Conservation (phyloP, 2,329 filamentous ascomycete genomes). For the Periconia digitata region DNA sequence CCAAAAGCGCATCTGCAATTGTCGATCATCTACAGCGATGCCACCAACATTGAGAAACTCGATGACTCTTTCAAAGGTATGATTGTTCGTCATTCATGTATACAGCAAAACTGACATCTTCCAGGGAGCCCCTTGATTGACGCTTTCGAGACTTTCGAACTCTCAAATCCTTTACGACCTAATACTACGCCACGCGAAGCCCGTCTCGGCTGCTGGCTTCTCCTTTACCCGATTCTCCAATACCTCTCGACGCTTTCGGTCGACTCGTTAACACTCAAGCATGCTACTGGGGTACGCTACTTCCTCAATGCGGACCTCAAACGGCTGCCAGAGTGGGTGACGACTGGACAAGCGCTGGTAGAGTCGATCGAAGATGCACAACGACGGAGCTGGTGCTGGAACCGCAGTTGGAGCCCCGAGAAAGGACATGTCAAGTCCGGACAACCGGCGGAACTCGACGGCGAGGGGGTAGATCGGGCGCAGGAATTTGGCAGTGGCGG, state of each 20-base stretch:
- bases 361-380: constrained; percentile 34
- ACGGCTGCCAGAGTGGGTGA: constrained; percentile 42
- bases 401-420: constrained; percentile 32
- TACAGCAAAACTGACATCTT: not conserved
- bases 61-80: constrained; percentile 41
- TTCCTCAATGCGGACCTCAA: constrained; percentile 45
- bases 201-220: constrained; percentile 48
- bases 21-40: constrained; percentile 43
- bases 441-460: constrained; percentile 36
- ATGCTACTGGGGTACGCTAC: constrained; percentile 42
- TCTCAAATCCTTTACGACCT: constrained; percentile 32
- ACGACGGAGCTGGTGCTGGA: constrained; percentile 40
- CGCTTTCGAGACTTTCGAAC: constrained; percentile 45
- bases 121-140: constrained; percentile 44
- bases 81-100: not conserved
- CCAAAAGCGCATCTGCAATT: constrained; percentile 44
- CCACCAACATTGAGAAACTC: constrained; percentile 44
- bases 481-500: constrained; percentile 7
- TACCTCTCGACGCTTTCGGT: constrained; percentile 46
- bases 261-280: constrained; percentile 42
- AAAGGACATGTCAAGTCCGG: constrained; percentile 9
- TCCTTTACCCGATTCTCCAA: constrained; percentile 47
- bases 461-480: constrained; percentile 3
- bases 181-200: constrained; percentile 42
- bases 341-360: constrained; percentile 17